A percentile compares a stretch with the other conserved stretches of the same genome.
phyloP scores from a whole-genome alignment of 169 alveolate genomes.

The Plasmodium fragile region DNA sequence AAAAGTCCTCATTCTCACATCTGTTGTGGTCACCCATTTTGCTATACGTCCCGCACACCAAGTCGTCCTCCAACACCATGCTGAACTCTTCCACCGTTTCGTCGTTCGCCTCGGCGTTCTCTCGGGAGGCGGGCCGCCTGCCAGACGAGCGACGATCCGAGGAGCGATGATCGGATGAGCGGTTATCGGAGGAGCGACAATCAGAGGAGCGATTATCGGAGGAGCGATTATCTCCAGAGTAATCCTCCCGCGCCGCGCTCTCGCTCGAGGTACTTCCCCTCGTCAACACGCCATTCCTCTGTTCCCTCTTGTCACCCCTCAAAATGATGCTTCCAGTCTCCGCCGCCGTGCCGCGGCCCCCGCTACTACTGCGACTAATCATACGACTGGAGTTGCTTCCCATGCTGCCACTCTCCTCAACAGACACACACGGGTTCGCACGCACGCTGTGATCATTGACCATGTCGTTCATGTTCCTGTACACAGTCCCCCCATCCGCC shows the following conservation, averaged over 20 bases:
- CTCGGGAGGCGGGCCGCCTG: not conserved
- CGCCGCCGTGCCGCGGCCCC: not conserved
- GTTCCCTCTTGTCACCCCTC: not conserved
- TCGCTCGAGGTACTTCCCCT: not conserved
- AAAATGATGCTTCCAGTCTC: not conserved
- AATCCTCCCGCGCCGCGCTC: not conserved
- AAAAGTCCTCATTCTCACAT: slow-evolving; percentile 84
- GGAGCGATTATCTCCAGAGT: not conserved
- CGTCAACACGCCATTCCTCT: not conserved
- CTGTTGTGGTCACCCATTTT: slow-evolving; percentile 76
- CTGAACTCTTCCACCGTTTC: slow-evolving; percentile 78
- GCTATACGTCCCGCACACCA: slow-evolving; percentile 81
- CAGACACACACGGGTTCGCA: not conserved
- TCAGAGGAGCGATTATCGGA: not conserved
- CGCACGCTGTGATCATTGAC: not conserved
- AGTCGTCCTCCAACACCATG: slow-evolving; percentile 82
- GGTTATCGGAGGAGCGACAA: not conserved
- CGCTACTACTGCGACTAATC: not conserved
- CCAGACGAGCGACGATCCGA: not conserved
- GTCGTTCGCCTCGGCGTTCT: not conserved
- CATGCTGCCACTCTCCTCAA: not conserved
- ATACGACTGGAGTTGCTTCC: not conserved
- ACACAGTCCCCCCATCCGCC: not conserved
- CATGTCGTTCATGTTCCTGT: not conserved
- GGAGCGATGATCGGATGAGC: not conserved